Evolutionary conservation across 2,329 filamentous ascomycete genomes (phyloP).

Genomic region (Diaporthe sp.): DNA sequence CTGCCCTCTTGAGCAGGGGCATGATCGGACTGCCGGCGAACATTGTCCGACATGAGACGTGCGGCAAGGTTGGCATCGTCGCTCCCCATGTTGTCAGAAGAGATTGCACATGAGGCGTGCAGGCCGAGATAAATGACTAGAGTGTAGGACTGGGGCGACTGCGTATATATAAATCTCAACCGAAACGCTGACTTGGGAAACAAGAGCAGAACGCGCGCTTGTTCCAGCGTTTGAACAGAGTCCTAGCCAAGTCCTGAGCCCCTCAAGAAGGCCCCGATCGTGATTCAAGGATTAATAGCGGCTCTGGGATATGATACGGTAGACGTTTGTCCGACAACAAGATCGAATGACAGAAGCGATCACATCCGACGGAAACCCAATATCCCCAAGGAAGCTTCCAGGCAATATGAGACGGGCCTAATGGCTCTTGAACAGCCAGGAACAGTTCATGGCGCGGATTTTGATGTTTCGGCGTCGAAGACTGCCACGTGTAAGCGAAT

Average conservation of each 20-base stretch:
- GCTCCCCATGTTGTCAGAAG: not conserved
- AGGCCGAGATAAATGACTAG: not conserved
- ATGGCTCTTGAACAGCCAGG: not conserved
- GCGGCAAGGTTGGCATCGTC: not conserved
- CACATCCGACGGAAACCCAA: constrained; percentile 21
- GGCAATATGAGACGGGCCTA: constrained; percentile 26
- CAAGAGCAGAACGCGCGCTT: not conserved
- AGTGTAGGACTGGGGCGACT: not conserved
- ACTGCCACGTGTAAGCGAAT: constrained; percentile 7
- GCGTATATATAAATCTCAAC: not conserved
- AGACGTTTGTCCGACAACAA: not conserved
- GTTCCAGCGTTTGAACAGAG: not conserved
- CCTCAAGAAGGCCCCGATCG: not conserved
- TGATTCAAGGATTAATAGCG: constrained; percentile 29
- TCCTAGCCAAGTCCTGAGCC: not conserved
- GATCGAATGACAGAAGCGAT: constrained; percentile 23
- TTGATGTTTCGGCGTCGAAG: constrained; percentile 5
- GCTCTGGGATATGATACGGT: not conserved
- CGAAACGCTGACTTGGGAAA: not conserved
- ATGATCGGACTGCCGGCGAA: not conserved
- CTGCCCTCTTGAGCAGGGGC: constrained; percentile 14
- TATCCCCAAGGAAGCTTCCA: constrained; percentile 5
- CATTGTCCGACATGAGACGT: not conserved
- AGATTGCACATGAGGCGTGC: not conserved
- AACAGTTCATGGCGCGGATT: constrained; percentile 11